These are phyloP conservation scores for Chaetoceros tenuissimus DNA, from an alignment of 108 stramenopile genomes.

Conservation along the genomic window DNA sequence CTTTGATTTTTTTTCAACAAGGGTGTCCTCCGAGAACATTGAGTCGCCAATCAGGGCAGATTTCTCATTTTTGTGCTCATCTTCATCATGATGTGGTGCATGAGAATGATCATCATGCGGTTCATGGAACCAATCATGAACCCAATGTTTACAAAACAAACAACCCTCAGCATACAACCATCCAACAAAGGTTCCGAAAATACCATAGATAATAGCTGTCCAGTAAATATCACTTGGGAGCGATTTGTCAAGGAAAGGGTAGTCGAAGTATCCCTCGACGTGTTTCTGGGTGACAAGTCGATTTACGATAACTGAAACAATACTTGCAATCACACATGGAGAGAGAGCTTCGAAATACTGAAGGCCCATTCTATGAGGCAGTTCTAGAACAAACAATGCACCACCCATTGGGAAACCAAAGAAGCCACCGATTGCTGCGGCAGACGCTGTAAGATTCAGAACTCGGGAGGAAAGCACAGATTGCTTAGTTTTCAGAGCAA, in stretches of 20 bases:
- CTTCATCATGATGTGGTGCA: not conserved
- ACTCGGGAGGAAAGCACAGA: conserved; percentile 37
- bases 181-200: conserved; percentile 39
- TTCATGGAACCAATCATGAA: conserved; percentile 27
- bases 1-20: not conserved
- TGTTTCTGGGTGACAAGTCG: conserved; percentile 37
- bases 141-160: conserved; percentile 17
- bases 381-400: conserved; percentile 51
- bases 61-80: conserved; percentile 7
- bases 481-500: conserved; percentile 36
- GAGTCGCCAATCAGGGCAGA: not conserved
- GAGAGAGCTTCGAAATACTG: conserved; percentile 60
- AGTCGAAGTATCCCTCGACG: conserved; percentile 44
- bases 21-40: not conserved
- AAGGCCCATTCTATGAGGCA: conserved; percentile 56
- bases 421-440: conserved; percentile 49
- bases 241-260: conserved; percentile 33
- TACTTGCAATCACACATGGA: conserved; percentile 42
- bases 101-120: conserved; percentile 9
- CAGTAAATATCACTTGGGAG: conserved; percentile 40
- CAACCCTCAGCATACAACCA: conserved; percentile 24
- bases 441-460: conserved; percentile 40
- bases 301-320: conserved; percentile 48
- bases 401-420: conserved; percentile 65
- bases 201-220: conserved; percentile 41